These are phyloP conservation scores for Aspergillus caelatus DNA, from an alignment of 2,329 filamentous ascomycete genomes.

Conservation along the genomic window DNA sequence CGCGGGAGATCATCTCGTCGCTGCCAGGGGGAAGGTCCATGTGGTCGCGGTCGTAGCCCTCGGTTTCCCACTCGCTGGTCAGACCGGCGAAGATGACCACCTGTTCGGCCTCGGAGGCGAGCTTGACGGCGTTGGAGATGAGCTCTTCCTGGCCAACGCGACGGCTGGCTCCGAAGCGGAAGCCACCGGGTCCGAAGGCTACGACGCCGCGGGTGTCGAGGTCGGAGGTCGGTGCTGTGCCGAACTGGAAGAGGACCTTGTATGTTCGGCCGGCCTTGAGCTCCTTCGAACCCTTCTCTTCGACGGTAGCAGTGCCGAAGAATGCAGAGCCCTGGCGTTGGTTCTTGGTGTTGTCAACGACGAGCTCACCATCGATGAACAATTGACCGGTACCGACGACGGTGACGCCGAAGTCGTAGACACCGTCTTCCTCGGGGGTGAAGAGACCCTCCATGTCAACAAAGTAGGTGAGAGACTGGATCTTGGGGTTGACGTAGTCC, in stretches of 20 bases:
- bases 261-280: constrained; percentile 64
- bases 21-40: constrained; percentile 61
- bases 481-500: constrained; percentile 58
- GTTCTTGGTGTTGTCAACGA: constrained; percentile 68
- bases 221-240: constrained; percentile 61
- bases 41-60: constrained; percentile 64
- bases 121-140: constrained; percentile 66
- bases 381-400: constrained; percentile 69
- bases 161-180: constrained; percentile 64
- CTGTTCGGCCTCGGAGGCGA: constrained; percentile 72
- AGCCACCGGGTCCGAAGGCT: constrained; percentile 61
- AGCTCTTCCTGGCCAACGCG: constrained; percentile 61
- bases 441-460: constrained; percentile 64
- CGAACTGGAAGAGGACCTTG: constrained; percentile 62
- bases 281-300: constrained; percentile 62
- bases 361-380: constrained; percentile 62
- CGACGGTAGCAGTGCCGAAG: constrained; percentile 65
- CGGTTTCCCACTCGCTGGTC: constrained; percentile 80
- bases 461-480: constrained; percentile 59
- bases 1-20: constrained; percentile 63
- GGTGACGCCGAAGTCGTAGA: constrained; percentile 68
- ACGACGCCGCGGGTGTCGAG: constrained; percentile 53
- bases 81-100: constrained; percentile 78
- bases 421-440: constrained; percentile 61
- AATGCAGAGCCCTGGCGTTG: constrained; percentile 66